Evolutionary conservation across 345 rosid species (phyloP).

Genomic region (Pelargonium nanum): DNA sequence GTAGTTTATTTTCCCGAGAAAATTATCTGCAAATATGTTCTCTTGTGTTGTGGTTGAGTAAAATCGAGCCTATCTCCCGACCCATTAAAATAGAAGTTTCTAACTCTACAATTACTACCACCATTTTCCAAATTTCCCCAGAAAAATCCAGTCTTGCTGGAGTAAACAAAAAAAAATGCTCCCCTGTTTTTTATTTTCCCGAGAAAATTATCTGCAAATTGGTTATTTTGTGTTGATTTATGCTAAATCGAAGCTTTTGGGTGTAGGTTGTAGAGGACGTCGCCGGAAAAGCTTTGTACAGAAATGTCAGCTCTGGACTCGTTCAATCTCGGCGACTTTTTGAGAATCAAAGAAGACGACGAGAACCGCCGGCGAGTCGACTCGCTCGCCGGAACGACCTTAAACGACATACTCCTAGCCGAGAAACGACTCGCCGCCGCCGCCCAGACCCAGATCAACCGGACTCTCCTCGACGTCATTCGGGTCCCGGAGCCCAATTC

Average conservation of each 20-base stretch:
- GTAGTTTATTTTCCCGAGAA: too few species aligned
- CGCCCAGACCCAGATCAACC: constrained; percentile 16
- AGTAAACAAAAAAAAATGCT: too few species aligned
- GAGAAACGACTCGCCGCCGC: constrained; percentile 18
- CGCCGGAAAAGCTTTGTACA: constrained; percentile 23
- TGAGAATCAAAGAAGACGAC: constrained; percentile 3
- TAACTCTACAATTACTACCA: too few species aligned
- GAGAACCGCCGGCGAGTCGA: constrained; percentile 17
- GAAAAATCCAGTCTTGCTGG: too few species aligned
- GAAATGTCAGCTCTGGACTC: constrained; percentile 36
- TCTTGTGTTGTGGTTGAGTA: too few species aligned
- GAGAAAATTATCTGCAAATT: too few species aligned
- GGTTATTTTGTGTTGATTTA: background rate
- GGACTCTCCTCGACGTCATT: constrained; percentile 51
- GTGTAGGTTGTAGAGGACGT: constrained; percentile 14
- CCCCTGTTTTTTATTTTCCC: too few species aligned
- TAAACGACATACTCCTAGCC: constrained; percentile 25
- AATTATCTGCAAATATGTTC: too few species aligned
- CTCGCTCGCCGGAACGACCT: constrained; percentile 23
- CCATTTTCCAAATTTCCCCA: too few species aligned
- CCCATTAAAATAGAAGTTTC: too few species aligned
- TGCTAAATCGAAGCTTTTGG: background rate
- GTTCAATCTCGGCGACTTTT: constrained; percentile 5
- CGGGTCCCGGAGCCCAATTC: constrained; percentile 43
- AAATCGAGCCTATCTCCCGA: too few species aligned